phyloP scores from a whole-genome alignment of 768 basidiomycete genomes.

The Pleurotus ostreatus region DNA sequence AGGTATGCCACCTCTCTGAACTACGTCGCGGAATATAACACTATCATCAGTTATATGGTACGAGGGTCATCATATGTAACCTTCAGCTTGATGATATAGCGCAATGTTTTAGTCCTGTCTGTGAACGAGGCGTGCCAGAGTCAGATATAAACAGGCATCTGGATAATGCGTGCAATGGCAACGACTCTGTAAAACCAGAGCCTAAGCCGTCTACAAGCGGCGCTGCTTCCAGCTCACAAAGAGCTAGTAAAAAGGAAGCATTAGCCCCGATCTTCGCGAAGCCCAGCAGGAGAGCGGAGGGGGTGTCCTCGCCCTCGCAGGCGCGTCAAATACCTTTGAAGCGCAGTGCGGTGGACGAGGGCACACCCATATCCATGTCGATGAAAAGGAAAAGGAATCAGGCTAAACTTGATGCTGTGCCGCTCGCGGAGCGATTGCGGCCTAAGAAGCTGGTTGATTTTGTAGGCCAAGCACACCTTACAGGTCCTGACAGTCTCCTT shows the following conservation, averaged over 20 bases:
- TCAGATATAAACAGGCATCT: conserved; percentile 1
- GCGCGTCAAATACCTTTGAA: not conserved
- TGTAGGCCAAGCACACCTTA: conserved; percentile 67
- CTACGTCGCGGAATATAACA: too few relatives aligned
- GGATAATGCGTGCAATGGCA: not conserved
- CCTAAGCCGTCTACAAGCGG: not conserved
- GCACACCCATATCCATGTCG: not conserved
- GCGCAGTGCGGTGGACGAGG: not conserved
- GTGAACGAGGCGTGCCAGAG: not conserved
- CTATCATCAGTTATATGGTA: not conserved
- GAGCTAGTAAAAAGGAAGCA: not conserved
- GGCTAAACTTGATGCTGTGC: conserved; percentile 32
- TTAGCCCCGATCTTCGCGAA: conserved; percentile 4
- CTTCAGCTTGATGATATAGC: too few relatives aligned
- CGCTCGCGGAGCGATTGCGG: conserved; percentile 71
- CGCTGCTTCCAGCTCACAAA: not conserved
- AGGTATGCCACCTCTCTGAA: not conserved
- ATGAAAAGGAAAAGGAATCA: not conserved
- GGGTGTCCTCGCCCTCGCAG: not conserved
- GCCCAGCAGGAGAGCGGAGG: not conserved
- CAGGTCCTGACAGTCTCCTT: conserved; percentile 53
- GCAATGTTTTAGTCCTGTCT: not conserved
- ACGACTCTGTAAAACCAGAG: not conserved
- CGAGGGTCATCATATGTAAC: not conserved
- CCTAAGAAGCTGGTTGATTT: conserved; percentile 63